phyloP scores from a whole-genome alignment of 208 protist genomes.

The Novymonas esmeraldas region DNA sequence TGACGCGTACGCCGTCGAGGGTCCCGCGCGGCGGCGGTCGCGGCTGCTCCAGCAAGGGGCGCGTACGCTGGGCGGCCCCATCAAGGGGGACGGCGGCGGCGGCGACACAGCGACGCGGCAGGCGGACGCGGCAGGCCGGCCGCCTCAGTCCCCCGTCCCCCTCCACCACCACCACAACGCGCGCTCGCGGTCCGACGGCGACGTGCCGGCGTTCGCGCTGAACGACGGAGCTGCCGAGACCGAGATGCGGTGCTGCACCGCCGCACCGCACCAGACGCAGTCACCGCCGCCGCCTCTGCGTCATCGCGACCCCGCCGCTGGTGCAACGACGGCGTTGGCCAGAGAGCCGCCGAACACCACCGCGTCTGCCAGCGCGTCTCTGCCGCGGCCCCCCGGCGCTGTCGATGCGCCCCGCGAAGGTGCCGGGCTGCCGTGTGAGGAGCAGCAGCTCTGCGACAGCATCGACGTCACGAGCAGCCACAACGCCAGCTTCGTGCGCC shows the following conservation, averaged over 20 bases:
- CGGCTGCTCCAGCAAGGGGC: constrained; percentile 32
- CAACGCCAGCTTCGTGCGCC: background rate
- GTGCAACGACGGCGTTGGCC: background rate
- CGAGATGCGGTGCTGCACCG: background rate
- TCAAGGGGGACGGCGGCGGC: too few species aligned
- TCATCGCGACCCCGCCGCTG: constrained; percentile 2
- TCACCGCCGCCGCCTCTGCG: constrained; percentile 5
- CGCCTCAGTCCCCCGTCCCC: too few species aligned
- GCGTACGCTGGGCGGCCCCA: too few species aligned
- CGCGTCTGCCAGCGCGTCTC: background rate
- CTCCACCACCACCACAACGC: background rate
- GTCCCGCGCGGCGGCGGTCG: constrained; percentile 29
- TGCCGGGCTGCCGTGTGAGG: too few species aligned
- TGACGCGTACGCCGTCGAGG: constrained; percentile 22
- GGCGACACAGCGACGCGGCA: too few species aligned
- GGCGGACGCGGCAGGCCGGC: too few species aligned
- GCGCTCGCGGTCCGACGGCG: constrained; percentile 11
- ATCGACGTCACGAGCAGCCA: background rate
- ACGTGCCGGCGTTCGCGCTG: background rate
- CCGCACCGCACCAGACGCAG: background rate
- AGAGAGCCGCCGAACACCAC: background rate
- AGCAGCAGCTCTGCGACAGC: background rate
- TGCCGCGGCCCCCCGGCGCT: background rate
- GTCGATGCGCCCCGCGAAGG: too few species aligned
- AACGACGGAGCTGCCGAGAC: background rate